Conservation (phyloP, 306 rosid genomes). For the Cucumis cinereus region DNA sequence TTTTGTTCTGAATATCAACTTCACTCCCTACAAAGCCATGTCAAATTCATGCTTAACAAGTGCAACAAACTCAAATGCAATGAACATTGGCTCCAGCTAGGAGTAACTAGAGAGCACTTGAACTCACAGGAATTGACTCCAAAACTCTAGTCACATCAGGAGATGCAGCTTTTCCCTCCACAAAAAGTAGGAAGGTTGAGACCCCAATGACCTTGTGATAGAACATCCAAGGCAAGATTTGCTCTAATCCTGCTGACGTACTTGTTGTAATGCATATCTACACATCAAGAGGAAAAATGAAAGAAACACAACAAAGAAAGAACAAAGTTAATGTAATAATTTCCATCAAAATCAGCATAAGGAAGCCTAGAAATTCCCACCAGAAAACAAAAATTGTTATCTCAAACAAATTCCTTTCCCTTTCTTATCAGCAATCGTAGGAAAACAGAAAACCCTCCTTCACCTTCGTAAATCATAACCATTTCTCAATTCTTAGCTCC, state of each 20-base stretch:
- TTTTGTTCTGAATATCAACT: constrained; percentile 76
- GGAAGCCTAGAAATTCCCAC: background rate
- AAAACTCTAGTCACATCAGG: constrained; percentile 63
- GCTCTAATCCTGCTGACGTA: constrained; percentile 89
- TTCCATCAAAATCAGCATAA: background rate
- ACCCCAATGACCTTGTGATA: constrained; percentile 90
- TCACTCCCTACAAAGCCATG: constrained; percentile 62
- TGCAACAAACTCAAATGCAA: constrained; percentile 2
- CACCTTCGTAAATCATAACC: too few relatives aligned
- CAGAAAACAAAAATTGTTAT: background rate
- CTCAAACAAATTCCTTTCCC: background rate
- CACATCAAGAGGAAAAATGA: background rate
- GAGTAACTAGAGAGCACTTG: background rate
- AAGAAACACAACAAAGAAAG: background rate
- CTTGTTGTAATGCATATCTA: constrained; percentile 83
- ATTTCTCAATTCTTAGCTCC: background rate
- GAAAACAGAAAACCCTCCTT: background rate
- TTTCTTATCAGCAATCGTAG: background rate
- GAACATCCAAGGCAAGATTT: constrained; percentile 98
- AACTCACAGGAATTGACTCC: constrained; percentile 83
- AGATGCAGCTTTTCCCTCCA: constrained; percentile 94
- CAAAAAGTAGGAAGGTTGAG: constrained; percentile 64
- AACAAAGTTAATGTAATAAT: background rate
- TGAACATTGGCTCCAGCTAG: background rate
- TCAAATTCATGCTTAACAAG: background rate